These are phyloP conservation scores for Juglanconis sp. DNA, from an alignment of 2,329 filamentous ascomycete genomes.

Conservation along the genomic window DNA sequence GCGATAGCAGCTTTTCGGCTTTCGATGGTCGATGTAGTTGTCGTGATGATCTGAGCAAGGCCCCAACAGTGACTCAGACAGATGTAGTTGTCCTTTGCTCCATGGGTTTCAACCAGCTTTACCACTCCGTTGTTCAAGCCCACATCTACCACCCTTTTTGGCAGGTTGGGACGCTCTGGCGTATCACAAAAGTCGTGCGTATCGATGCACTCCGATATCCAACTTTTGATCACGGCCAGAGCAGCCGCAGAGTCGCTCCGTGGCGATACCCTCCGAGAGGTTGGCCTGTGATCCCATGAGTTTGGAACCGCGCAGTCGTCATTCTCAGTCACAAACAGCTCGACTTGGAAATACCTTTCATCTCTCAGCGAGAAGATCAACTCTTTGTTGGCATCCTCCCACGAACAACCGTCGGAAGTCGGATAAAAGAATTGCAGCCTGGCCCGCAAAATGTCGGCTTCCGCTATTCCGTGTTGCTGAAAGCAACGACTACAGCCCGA, in stretches of 20 bases:
- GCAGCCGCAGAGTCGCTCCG: background rate
- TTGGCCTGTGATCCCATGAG: background rate
- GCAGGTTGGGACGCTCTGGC: background rate
- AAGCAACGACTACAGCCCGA: background rate
- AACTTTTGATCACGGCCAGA: background rate
- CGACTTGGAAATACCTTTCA: background rate
- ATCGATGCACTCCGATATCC: background rate
- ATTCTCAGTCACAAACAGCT: background rate
- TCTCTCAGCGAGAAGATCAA: background rate
- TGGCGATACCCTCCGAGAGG: background rate
- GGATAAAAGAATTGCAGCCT: background rate
- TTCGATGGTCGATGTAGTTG: background rate
- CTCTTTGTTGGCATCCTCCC: background rate
- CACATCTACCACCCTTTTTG: background rate
- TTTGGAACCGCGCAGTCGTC: background rate
- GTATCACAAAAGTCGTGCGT: background rate
- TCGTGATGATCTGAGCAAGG: background rate
- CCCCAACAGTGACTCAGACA: slow-evolving; percentile 10
- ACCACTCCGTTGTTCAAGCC: background rate
- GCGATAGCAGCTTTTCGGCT: background rate
- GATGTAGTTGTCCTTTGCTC: background rate
- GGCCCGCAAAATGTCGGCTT: background rate
- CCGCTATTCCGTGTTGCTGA: background rate
- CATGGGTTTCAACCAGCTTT: background rate
- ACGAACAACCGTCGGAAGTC: background rate